Evolutionary conservation across 2,329 filamentous ascomycete genomes (phyloP).

Genomic region (Xylaria sp.): DNA sequence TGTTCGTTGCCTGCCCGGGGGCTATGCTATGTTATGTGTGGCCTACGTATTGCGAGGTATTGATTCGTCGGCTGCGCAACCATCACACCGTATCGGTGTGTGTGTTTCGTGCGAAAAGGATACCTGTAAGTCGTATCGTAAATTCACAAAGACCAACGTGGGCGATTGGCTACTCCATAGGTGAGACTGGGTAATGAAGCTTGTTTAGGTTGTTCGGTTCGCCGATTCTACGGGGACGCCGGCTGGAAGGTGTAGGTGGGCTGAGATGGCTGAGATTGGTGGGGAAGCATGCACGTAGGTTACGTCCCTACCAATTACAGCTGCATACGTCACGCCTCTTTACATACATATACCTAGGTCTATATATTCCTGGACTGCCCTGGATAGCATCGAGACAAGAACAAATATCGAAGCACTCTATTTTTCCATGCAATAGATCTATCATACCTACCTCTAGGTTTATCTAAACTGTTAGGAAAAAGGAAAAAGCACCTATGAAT

Average conservation of each 20-base stretch:
- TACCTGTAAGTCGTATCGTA: slow-evolving; percentile 23
- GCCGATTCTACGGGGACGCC: background rate
- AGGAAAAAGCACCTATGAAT: background rate
- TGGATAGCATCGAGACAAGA: too few species aligned
- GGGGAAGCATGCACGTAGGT: slow-evolving; percentile 8
- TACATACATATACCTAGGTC: background rate
- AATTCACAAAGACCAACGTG: slow-evolving; percentile 1
- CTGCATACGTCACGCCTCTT: slow-evolving; percentile 30
- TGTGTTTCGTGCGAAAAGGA: slow-evolving; percentile 11
- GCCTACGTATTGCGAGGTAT: background rate
- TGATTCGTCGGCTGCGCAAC: slow-evolving; percentile 11
- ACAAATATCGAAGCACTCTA: background rate
- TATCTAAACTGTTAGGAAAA: background rate
- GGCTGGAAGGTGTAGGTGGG: slow-evolving; percentile 1
- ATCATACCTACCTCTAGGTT: background rate
- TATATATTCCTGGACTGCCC: too few species aligned
- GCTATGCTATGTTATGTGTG: background rate
- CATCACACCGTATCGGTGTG: slow-evolving; percentile 7
- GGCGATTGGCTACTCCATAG: slow-evolving; percentile 19
- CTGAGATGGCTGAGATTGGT: slow-evolving; percentile 15
- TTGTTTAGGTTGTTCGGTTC: slow-evolving; percentile 3
- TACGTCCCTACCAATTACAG: background rate
- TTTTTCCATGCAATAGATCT: background rate
- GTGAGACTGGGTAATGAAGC: slow-evolving; percentile 7
- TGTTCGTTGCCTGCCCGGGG: slow-evolving; percentile 5